Percentiles rank a stretch among this genome's conserved stretches.
Evolutionary conservation across 108 stramenopile genomes (phyloP).

Genomic region (Nitzschia palea): DNA sequence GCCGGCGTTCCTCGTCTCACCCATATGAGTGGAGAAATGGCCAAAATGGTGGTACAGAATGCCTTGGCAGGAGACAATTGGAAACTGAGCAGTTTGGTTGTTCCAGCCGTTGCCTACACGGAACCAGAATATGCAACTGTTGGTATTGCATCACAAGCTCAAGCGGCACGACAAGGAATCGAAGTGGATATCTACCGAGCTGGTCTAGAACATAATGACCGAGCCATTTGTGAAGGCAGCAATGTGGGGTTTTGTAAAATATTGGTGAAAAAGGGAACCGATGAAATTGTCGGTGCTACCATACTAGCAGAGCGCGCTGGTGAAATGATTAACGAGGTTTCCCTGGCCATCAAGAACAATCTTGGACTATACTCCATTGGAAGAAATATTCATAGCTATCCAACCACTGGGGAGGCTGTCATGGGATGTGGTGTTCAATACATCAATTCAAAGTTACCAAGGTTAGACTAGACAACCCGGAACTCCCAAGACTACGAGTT

Average conservation of each 20-base stretch:
- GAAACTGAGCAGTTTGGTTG: constrained; percentile 83
- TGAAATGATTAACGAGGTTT: constrained; percentile 93
- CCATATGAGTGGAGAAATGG: constrained; percentile 93
- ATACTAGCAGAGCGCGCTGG: constrained; percentile 92
- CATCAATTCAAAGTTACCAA: constrained; percentile 63
- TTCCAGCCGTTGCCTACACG: constrained; percentile 93
- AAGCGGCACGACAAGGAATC: constrained; percentile 52
- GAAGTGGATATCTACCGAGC: constrained; percentile 77
- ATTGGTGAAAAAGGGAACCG: constrained; percentile 77
- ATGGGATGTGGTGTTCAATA: constrained; percentile 83
- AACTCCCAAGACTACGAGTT: too few relatives aligned
- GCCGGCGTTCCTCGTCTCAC: constrained; percentile 83
- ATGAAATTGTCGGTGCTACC: constrained; percentile 90
- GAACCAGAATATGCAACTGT: constrained; percentile 95
- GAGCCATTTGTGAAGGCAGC: constrained; percentile 86
- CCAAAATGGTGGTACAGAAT: constrained; percentile 92
- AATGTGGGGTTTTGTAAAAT: constrained; percentile 91
- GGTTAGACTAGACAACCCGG: constrained; percentile 42
- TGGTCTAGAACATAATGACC: constrained; percentile 89
- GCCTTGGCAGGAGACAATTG: constrained; percentile 84
- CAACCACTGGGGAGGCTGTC: constrained; percentile 87
- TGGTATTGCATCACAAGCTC: constrained; percentile 60
- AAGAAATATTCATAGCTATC: constrained; percentile 93
- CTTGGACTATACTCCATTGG: constrained; percentile 81
- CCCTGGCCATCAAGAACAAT: constrained; percentile 91